Conservation (phyloP, 73 alveolate species). For the Paramecium sonneborni region DNA sequence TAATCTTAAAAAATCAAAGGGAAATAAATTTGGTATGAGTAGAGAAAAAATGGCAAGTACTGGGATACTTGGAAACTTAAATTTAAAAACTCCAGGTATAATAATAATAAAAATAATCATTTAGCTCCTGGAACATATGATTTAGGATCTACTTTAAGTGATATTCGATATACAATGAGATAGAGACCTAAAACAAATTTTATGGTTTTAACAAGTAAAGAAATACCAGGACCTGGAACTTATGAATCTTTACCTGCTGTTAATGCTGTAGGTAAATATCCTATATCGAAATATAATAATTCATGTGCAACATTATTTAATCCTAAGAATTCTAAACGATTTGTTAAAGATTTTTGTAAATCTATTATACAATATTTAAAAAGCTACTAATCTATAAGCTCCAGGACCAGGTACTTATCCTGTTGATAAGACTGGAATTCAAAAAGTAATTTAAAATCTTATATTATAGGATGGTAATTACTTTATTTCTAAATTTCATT, state of each 20-base stretch:
- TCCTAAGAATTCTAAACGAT: slow-evolving; percentile 72
- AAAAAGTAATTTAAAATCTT: background rate
- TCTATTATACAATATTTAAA: background rate
- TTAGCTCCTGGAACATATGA: slow-evolving; percentile 52
- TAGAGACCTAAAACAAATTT: slow-evolving; percentile 42
- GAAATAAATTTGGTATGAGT: slow-evolving; percentile 8
- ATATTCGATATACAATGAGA: slow-evolving; percentile 50
- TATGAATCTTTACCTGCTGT: slow-evolving; percentile 76
- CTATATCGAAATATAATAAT: slow-evolving; percentile 67
- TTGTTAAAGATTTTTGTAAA: slow-evolving; percentile 59
- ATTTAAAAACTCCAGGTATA: slow-evolving; percentile 49
- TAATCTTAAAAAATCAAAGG: slow-evolving; percentile 12
- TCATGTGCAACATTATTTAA: slow-evolving; percentile 71
- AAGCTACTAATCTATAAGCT: background rate
- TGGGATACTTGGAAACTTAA: slow-evolving; percentile 31
- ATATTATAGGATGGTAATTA: slow-evolving; percentile 68
- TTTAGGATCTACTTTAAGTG: slow-evolving; percentile 46
- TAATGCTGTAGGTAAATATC: slow-evolving; percentile 70
- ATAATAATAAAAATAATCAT: background rate
- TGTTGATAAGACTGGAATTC: slow-evolving; percentile 58
- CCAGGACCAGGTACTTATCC: slow-evolving; percentile 82
- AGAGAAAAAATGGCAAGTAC: slow-evolving; percentile 60
- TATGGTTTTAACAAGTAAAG: slow-evolving; percentile 34
- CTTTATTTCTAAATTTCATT: slow-evolving; percentile 68
- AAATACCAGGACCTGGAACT: slow-evolving; percentile 81